Percentiles rank a stretch among this genome's conserved stretches.
Conservation (phyloP, 257 asterid genomes). For the Solanum piurae region DNA sequence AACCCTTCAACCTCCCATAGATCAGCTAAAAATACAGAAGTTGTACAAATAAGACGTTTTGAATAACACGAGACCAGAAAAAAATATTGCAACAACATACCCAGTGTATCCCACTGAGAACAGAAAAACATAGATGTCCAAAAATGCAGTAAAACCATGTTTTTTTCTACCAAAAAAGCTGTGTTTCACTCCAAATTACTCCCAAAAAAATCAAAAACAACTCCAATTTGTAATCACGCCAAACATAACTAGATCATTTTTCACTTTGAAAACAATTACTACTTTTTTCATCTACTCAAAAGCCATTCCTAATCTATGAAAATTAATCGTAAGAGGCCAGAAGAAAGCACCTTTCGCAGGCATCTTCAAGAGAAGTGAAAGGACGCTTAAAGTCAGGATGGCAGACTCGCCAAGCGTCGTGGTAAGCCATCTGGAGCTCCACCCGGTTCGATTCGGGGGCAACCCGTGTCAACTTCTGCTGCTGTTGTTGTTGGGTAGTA, state of each 20-base stretch:
- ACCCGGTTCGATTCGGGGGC: conserved; percentile 10
- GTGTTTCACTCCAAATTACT: not conserved
- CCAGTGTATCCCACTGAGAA: not conserved
- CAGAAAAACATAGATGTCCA: not conserved
- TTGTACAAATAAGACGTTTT: not conserved
- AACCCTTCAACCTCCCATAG: not conserved
- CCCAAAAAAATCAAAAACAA: not conserved
- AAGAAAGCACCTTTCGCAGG: conserved; percentile 66
- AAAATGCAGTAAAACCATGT: not conserved
- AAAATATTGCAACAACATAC: not conserved
- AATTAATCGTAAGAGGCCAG: not conserved
- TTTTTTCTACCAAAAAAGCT: not conserved
- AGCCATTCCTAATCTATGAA: not conserved
- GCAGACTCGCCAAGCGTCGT: conserved; percentile 98
- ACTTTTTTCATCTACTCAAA: not conserved
- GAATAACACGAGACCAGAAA: not conserved
- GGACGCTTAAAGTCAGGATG: conserved; percentile 94
- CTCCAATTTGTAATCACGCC: not conserved
- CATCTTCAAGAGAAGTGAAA: conserved; percentile 84
- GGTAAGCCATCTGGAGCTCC: conserved; percentile 81
- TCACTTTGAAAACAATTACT: not conserved
- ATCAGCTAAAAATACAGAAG: not conserved
- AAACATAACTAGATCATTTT: not conserved
- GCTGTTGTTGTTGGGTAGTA: conserved; percentile 35
- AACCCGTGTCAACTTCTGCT: conserved; percentile 11